Base-by-base conservation (phyloP, 108 stramenopile species). In the Stephanodiscus triporus region DNA sequence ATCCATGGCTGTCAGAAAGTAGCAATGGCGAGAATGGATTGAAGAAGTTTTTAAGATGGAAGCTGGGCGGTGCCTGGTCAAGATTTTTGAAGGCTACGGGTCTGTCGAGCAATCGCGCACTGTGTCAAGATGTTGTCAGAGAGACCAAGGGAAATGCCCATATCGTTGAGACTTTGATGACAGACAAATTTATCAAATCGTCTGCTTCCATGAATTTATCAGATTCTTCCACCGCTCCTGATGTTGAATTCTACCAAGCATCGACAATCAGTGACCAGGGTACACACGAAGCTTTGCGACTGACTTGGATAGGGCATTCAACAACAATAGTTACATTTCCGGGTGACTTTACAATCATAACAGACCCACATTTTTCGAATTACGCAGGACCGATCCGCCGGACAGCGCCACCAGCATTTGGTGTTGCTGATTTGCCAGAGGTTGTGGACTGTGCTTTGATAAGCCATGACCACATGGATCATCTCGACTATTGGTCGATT, bases 401-500 rank as follows among this genome's bases (percentile, higher is more conserved):
- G 45, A 78, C 80, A 66, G 60, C 80, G 30, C 82, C 84, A 2
- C 91, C 93, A 24, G 72, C 91, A 23, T 80, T 81, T 34, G 43
- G 76, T 20, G 81, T 89, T 22, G 65, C 70, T 22, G 89, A 94
- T 10, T 68, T 91, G 49, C 68, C 64, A 19, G 36, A 54, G 2
- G 62, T 72, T 29, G 73, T 88, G 55, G 94, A 95, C 82, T 73
- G 85, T 42, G 91, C 90, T 58, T 70, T 91, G 58, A 91, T 95
- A n/a, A 85, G 85, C 30, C 94, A 95, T 70, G 94, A 95, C 79
- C 94, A 95, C 63, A 90, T 86, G 67, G 94, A 95, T 74, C 94
- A 95, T 64, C 74, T 95, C 62, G 94, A 95, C 74, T 71, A 76
- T 47, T 68, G 77, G 37, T 82, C 85, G 11, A 66, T 87, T 9